These are phyloP conservation scores for Amanita rubescens DNA, from an alignment of 768 basidiomycete genomes.

Conservation along the genomic window DNA sequence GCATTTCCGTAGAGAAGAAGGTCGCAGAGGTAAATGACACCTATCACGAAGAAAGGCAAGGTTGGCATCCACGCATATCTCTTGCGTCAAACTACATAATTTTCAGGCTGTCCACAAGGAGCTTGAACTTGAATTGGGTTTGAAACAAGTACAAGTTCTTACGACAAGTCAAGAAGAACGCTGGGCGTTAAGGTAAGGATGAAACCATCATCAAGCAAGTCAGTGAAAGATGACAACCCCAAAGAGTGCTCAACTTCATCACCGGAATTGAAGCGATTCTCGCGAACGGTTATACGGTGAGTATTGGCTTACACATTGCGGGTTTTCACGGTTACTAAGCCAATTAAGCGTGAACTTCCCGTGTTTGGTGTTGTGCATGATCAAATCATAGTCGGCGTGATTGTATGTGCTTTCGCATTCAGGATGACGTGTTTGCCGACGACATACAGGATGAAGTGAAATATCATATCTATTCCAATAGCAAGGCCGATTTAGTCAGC, in stretches of 20 bases:
- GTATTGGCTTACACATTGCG: not conserved
- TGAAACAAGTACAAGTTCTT: slow-evolving; percentile 46
- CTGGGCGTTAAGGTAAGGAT: slow-evolving; percentile 64
- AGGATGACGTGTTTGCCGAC: not conserved
- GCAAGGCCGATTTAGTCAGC: not conserved
- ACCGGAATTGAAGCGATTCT: slow-evolving; percentile 50
- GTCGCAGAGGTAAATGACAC: slow-evolving; percentile 50
- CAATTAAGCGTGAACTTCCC: slow-evolving; percentile 67
- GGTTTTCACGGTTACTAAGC: not conserved
- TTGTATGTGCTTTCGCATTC: slow-evolving; percentile 38
- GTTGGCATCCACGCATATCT: slow-evolving; percentile 26
- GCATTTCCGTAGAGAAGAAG: slow-evolving; percentile 43
- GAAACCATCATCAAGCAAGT: slow-evolving; percentile 10
- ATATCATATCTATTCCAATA: slow-evolving; percentile 10
- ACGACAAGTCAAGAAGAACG: slow-evolving; percentile 55
- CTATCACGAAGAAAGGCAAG: slow-evolving; percentile 43
- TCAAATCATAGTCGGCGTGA: slow-evolving; percentile 63
- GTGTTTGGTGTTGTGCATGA: slow-evolving; percentile 70
- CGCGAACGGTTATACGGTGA: slow-evolving; percentile 43
- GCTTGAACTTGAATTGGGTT: slow-evolving; percentile 65
- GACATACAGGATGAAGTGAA: slow-evolving; percentile 42
- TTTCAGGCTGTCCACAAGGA: slow-evolving; percentile 64
- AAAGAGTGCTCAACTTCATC: slow-evolving; percentile 68
- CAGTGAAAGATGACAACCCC: not conserved
- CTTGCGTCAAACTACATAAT: not conserved